Conservation (phyloP, 1,284 basidiomycete species). For the Coriolopsis trogii region DNA sequence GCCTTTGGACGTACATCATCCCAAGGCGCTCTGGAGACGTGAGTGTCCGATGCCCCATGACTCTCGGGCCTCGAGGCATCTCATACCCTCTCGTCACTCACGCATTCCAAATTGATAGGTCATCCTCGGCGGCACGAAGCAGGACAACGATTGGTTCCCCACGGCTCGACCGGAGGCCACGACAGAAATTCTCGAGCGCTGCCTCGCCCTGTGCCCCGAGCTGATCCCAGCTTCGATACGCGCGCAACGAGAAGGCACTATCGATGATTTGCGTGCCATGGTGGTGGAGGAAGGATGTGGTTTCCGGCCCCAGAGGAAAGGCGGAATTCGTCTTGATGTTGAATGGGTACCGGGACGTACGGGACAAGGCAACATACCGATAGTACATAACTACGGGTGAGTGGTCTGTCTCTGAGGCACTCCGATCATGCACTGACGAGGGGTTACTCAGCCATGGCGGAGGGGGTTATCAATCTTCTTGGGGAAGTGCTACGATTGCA, state of each 20-base stretch:
- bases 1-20: conserved; percentile 70
- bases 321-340: conserved; percentile 46
- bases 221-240: conserved; percentile 64
- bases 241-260: conserved; percentile 48
- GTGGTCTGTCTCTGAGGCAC: conserved; percentile 24
- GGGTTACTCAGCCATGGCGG: conserved; percentile 43
- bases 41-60: conserved; percentile 17
- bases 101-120: conserved; percentile 41
- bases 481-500: conserved; percentile 49
- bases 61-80: no score
- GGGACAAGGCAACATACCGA: conserved; percentile 32
- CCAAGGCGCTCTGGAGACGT: conserved; percentile 71
- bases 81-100: not conserved
- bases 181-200: conserved; percentile 58
- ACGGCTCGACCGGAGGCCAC: conserved; percentile 62
- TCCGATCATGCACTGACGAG: not conserved
- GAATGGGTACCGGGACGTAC: conserved; percentile 32
- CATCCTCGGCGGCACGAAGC: conserved; percentile 67
- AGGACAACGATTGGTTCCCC: conserved; percentile 68
- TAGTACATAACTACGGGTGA: conserved; percentile 53
- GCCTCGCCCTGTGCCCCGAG: conserved; percentile 63
- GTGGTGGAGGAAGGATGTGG: conserved; percentile 72
- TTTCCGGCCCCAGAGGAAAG: conserved; percentile 48
- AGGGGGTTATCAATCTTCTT: conserved; percentile 48
- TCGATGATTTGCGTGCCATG: conserved; percentile 64